Base-by-base conservation (phyloP, 805 yeast genomes). In the Zygoascus ofunaensis region DNA sequence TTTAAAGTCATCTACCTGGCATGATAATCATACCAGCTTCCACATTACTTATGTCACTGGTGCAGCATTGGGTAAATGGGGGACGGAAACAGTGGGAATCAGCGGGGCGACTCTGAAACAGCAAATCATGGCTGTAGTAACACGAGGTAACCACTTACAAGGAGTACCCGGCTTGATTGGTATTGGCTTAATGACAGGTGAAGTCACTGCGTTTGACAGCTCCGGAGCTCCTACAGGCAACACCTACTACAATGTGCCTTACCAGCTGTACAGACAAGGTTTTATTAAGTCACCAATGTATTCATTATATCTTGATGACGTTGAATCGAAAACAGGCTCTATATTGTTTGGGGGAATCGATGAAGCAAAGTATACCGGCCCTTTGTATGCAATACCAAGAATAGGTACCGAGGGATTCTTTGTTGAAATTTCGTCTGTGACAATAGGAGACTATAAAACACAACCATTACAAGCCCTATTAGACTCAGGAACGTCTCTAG, bases 121-220 rank as follows among this genome's bases (percentile, higher is more conserved):
- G 44, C 66, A 83, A 28, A 76, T 86, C 4, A 74, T 89, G 61
- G 96, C 94, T 1, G 77, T 87, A 19, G 92, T 84, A 2, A 77
- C 79, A 55, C 59, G 60, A 30, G 74, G 86, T 1, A 74, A 77
- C 49, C 77, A 89, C 4, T 60, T 76, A 5, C 64, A 72, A 46
- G 92, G 94, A 45, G 60, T 64, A 14, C 55, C 50, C 4, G 52
- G 50, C 17, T 33, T 47, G 7, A 24, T 65, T 44, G 70, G 70
- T 8, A 54, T 65, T 20, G 69, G 69, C 4, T 55, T 62, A 41
- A 39, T 49, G 7, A 53, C 53, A 7, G 52, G 54, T 32, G 69
- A 62, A 48, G 58, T 63, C n/a, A 53, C 53, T 4, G 50, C 54
- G 14, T 23, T 36, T 19, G 42, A 46, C 26, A 20, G 15, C 8